Conservation (phyloP, 495 filamentous ascomycete species). For the Jackrogersella minutella region DNA sequence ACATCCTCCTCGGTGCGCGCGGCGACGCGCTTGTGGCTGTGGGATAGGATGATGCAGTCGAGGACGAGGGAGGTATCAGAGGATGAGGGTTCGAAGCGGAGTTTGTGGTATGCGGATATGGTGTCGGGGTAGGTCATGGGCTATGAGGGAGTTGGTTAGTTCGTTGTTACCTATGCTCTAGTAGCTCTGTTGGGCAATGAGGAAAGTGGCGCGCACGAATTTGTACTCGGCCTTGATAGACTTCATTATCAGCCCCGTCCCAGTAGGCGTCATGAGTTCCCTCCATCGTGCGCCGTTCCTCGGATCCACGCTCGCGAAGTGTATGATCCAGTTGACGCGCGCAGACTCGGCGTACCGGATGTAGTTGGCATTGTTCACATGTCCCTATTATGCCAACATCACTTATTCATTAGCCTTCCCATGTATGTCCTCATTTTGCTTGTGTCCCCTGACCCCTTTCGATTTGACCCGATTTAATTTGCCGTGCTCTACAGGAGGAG, state of each 20-base stretch:
- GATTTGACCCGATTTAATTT: constrained; percentile 31
- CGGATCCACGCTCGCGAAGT: constrained; percentile 77
- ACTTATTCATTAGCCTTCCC: constrained; percentile 7
- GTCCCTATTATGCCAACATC: constrained; percentile 56
- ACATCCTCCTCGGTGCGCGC: constrained; percentile 83
- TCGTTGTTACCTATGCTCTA: not conserved
- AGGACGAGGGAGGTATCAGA: constrained; percentile 53
- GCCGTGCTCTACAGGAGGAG: not conserved
- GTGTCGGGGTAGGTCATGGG: constrained; percentile 89
- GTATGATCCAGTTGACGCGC: constrained; percentile 81
- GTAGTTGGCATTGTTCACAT: constrained; percentile 91
- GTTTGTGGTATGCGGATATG: constrained; percentile 88
- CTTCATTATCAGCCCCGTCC: constrained; percentile 78
- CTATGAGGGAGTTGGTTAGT: constrained; percentile 53
- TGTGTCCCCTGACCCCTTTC: not conserved
- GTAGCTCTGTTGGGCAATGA: not conserved
- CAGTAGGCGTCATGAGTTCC: constrained; percentile 70
- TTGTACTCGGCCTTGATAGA: constrained; percentile 89
- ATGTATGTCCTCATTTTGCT: not conserved
- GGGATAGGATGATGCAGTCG: constrained; percentile 75
- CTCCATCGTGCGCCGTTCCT: constrained; percentile 71
- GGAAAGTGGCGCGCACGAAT: constrained; percentile 68
- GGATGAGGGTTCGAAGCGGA: constrained; percentile 55
- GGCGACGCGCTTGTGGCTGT: constrained; percentile 78
- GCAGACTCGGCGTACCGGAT: constrained; percentile 86